Conservation (phyloP, 345 rosid genomes). For the Eucalyptus pauciflora region DNA sequence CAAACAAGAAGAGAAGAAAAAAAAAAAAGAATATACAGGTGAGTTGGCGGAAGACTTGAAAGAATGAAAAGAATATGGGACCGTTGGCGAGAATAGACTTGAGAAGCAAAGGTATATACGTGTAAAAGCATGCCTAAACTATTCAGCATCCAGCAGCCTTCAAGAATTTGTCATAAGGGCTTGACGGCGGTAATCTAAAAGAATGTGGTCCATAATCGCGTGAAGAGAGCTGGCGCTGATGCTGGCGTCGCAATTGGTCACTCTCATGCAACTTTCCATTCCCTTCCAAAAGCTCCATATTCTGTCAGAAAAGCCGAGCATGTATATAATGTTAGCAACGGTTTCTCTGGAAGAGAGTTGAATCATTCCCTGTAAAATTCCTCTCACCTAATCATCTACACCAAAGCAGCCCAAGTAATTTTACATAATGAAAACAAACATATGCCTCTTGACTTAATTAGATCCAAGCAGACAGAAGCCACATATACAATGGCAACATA, state of each 20-base stretch:
- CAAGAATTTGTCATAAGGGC: constrained; percentile 79
- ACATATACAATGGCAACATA: background rate
- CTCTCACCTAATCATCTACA: background rate
- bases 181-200: constrained; percentile 71
- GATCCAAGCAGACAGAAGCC: background rate
- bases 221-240: constrained; percentile 26
- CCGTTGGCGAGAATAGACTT: background rate
- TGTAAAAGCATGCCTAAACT: background rate
- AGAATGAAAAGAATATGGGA: background rate
- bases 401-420: background rate
- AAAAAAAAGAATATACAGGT: background rate
- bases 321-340: background rate
- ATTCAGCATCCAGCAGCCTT: constrained; percentile 73
- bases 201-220: constrained; percentile 38
- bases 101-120: background rate
- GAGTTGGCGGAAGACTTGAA: background rate
- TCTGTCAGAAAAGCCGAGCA: constrained; percentile 21
- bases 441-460: background rate
- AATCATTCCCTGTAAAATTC: background rate
- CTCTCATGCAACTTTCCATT: constrained; percentile 6
- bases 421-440: background rate
- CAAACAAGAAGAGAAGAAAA: background rate
- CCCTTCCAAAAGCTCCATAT: constrained; percentile 9
- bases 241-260: constrained; percentile 11
- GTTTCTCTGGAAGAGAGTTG: background rate